Conservation (phyloP, 2,329 filamentous ascomycete genomes). For the Sporothrix variecibatus region DNA sequence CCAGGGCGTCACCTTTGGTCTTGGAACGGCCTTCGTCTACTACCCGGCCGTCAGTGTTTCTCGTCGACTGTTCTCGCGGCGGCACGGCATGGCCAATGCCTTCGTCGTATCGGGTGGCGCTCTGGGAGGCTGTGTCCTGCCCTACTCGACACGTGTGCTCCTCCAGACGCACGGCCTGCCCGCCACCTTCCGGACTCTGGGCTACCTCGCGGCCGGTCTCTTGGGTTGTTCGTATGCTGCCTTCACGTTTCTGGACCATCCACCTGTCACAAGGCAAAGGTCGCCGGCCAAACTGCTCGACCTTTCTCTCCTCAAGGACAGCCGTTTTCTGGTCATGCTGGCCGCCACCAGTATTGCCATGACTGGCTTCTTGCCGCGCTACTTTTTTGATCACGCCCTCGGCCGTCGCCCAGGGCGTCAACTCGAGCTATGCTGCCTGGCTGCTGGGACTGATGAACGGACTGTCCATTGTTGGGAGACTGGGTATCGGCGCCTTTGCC, state of each 20-base stretch:
- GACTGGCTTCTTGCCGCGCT: slow-evolving; percentile 11
- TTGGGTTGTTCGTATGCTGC: background rate
- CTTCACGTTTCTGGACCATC: background rate
- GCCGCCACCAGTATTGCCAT: slow-evolving; percentile 2
- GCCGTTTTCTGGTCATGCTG: background rate
- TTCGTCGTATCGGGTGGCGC: background rate
- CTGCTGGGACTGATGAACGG: background rate
- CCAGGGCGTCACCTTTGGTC: slow-evolving; percentile 1
- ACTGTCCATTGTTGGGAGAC: background rate
- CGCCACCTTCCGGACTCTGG: background rate
- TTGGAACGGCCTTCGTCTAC: slow-evolving; percentile 5
- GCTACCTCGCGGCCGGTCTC: background rate
- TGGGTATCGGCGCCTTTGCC: slow-evolving; percentile 1
- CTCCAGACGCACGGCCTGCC: background rate
- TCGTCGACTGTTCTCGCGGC: background rate
- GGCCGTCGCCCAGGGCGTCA: background rate
- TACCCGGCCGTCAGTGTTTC: slow-evolving; percentile 15
- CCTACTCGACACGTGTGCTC: background rate
- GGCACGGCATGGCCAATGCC: slow-evolving; percentile 7
- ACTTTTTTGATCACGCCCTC: background rate
- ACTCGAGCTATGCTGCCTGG: background rate
- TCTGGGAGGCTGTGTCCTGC: background rate
- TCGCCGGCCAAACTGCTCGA: background rate
- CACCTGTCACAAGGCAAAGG: background rate
- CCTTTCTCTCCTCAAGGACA: background rate